Evolutionary conservation across 2,329 filamentous ascomycete genomes (phyloP).

Genomic region (Intubia oerlemansii): DNA sequence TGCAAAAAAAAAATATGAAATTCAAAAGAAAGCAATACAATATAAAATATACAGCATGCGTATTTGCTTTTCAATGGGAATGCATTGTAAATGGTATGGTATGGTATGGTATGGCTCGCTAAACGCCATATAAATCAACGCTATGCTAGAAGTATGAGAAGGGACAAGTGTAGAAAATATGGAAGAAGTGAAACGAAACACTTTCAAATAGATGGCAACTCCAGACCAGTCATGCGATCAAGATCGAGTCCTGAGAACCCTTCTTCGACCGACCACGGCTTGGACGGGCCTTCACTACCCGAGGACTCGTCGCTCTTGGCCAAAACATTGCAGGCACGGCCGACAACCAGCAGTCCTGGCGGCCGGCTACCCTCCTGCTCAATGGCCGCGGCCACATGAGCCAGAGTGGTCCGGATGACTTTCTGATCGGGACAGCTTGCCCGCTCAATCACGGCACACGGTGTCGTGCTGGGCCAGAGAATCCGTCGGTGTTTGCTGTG

Average conservation of each 20-base stretch:
- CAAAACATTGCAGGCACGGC: conserved; percentile 62
- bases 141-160: too few species aligned
- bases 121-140: too few species aligned
- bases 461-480: conserved; percentile 55
- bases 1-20: too few species aligned
- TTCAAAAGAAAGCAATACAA: too few species aligned
- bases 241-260: too few species aligned
- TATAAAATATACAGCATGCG: background rate
- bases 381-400: conserved; percentile 59
- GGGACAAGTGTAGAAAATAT: too few species aligned
- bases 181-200: too few species aligned
- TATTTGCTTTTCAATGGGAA: too few species aligned
- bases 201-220: too few species aligned
- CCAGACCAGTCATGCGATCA: too few species aligned
- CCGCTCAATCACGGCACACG: conserved; percentile 81
- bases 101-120: too few species aligned
- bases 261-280: conserved; percentile 8
- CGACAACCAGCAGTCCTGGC: conserved; percentile 73
- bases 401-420: conserved; percentile 71
- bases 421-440: conserved; percentile 89
- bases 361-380: conserved; percentile 78
- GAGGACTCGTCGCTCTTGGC: background rate
- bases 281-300: background rate
- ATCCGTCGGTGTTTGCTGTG: conserved; percentile 11
- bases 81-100: too few species aligned